Evolutionary conservation across 2,329 filamentous ascomycete genomes (phyloP), one percentile per base, ranked within the genome.

Genomic region (Sporothrix luriei): DNA sequence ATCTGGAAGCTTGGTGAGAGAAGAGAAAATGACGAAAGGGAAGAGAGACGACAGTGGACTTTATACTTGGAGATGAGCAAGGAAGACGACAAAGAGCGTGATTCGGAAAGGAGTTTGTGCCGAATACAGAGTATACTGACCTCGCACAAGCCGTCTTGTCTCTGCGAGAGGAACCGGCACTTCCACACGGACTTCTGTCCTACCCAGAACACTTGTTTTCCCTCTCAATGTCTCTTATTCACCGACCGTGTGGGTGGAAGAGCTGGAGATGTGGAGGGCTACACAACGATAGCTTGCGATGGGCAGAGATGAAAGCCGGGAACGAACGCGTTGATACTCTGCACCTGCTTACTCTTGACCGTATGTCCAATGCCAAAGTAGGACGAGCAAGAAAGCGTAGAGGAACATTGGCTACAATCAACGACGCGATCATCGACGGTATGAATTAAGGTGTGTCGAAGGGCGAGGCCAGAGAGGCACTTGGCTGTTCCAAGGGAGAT

Each of bases 301-400:
- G 26, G 7, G 38, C 26, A 16, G 40, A 38, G 3, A 13, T 38
- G 57, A 26, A 43, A n/a, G 14, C 1, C 16, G 19, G 33, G 4
- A 21, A 43, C 4, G 11, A 11, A 9, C 26, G 33, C 33, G 9
- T 46, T 26, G 33, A 14, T 14, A 5, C 38, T 43, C 21, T 10
- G 6, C 55, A 16, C 51, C 21, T 4, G 21, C 19, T 7, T 19
- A 24, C 38, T 46, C 57, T 46, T 46, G n/a, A 62, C 57, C 57
- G 13, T 26, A 19, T 11, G 19, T 62, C 4, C n/a, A 46, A 61
- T 11, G 38, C 21, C 38, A 62, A 26, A 10, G 57, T 62, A 46
- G 38, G 38, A 62, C 21, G 57, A 62, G 57, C 38, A 61, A 62
- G 57, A 62, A 62, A 46, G 57, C 6, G 11, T 46, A 46, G 57